phyloP scores from a whole-genome alignment of 192 early-diverging fungal species.

The Backusella tarrabulga region DNA sequence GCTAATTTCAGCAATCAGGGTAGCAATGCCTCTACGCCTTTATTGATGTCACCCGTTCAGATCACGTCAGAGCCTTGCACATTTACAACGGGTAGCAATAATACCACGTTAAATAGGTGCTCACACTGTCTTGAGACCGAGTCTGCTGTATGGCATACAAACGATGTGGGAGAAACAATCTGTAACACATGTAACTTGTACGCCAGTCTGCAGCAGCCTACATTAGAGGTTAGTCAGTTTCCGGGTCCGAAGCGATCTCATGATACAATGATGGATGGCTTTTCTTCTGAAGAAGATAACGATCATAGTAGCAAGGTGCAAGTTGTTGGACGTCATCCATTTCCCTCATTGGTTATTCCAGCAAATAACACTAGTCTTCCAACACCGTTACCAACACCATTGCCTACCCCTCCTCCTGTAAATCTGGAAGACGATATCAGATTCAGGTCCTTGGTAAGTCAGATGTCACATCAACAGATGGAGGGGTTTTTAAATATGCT shows the following conservation, averaged over 20 bases:
- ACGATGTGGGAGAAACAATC: conserved; percentile 68
- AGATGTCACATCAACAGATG: conserved; percentile 52
- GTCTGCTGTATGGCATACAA: conserved; percentile 79
- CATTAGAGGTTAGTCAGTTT: not conserved
- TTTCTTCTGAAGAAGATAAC: conserved; percentile 1
- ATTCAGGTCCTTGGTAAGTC: conserved; percentile 24
- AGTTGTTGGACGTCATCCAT: not conserved
- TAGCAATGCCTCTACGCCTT: not conserved
- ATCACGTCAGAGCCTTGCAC: not conserved
- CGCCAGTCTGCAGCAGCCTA: conserved; percentile 83
- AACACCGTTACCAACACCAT: not conserved
- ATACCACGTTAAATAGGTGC: conserved; percentile 31
- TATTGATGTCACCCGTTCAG: not conserved
- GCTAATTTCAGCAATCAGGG: not conserved
- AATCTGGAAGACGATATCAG: conserved; percentile 24
- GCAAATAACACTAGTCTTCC: not conserved
- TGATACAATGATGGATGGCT: not conserved
- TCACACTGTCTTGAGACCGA: conserved; percentile 71
- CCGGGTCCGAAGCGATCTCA: conserved; percentile 2
- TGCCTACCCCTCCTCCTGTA: not conserved
- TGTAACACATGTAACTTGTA: conserved; percentile 88
- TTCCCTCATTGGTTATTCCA: conserved; percentile 5
- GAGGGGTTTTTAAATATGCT: conserved; percentile 51
- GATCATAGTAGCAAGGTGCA: not conserved
- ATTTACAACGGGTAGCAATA: not conserved